These are phyloP conservation scores for Scheffersomyces insectosa DNA, from an alignment of 1,139 yeast genomes.

Conservation along the genomic window DNA sequence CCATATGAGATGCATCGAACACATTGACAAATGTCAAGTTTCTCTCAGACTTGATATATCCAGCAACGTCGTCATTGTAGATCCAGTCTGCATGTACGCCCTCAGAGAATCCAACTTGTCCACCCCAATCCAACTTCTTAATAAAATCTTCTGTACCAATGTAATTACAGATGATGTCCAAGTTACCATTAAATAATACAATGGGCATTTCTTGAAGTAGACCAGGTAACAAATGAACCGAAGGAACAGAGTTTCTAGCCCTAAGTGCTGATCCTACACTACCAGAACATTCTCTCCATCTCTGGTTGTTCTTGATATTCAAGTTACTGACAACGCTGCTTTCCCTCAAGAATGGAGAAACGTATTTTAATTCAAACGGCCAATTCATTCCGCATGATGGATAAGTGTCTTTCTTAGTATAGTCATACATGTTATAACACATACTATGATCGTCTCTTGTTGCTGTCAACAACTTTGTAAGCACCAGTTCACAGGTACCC, in stretches of 20 bases:
- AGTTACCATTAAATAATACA: slow-evolving; percentile 80
- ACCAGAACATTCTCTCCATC: slow-evolving; percentile 79
- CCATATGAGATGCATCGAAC: slow-evolving; percentile 88
- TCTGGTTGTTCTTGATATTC: slow-evolving; percentile 44
- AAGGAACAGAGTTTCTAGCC: slow-evolving; percentile 57
- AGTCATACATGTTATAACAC: slow-evolving; percentile 85
- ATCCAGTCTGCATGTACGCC: slow-evolving; percentile 48
- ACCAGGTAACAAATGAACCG: slow-evolving; percentile 65
- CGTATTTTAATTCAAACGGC: slow-evolving; percentile 73
- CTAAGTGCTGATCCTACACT: slow-evolving; percentile 54
- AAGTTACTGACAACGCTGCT: slow-evolving; percentile 60
- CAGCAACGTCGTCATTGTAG: slow-evolving; percentile 49
- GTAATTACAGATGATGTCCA: slow-evolving; percentile 86
- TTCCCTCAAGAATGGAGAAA: slow-evolving; percentile 60
- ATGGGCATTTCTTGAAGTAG: slow-evolving; percentile 63
- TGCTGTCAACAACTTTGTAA: slow-evolving; percentile 41
- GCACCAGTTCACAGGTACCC: slow-evolving; percentile 48
- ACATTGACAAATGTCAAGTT: slow-evolving; percentile 78
- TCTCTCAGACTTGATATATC: slow-evolving; percentile 56
- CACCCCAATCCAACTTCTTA: slow-evolving; percentile 66
- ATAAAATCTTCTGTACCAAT: slow-evolving; percentile 73
- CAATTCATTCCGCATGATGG: slow-evolving; percentile 94
- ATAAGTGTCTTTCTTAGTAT: slow-evolving; percentile 63
- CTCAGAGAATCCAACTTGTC: slow-evolving; percentile 55
- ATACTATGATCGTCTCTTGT: slow-evolving; percentile 39